Base-by-base conservation (phyloP, 1,284 basidiomycete genomes). In the Microbotryomycetes sp. region DNA sequence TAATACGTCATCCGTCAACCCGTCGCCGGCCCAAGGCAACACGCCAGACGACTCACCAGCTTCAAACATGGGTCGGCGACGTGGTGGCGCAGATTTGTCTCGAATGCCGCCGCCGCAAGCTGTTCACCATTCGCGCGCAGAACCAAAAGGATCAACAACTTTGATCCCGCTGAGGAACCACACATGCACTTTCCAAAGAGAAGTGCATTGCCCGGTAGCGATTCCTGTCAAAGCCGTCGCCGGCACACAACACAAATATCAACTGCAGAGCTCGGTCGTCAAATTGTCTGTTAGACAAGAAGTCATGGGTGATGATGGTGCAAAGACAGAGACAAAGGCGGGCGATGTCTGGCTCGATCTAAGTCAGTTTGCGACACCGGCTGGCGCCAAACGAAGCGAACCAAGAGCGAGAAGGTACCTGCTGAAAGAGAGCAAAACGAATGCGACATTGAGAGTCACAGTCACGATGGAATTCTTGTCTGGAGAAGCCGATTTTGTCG, bases 381-480 rank as follows among this genome's bases (percentile, higher is more conserved):
- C 5, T 24, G 41, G 35, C 9, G n/a, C n/a, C n/a, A 29, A 4
- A 29, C 28, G 45, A 55, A 49, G 35, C 55, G 57, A 24, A 35
- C 29, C 4, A 56, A 59, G 59, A 59, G 46, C 64, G 4, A 54
- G 67, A 45, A 9, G 71, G 45, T 71, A 69, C 57, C 54, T 72
- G n/a, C 54, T 72, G 18, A 57, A 55, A 45, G 65, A 66, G 13
- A 66, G 71, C 54, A 68, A 68, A 56, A 71, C 68, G 28, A 72
- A 72, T 27, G 66, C 71, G 15, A 64, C 68, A 16, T 45, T 72
- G 11, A 47, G 67, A 16, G 59, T 72, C 9, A 66, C 65, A 29
- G 66, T 72, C 52, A 67, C 62, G 60, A 65, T 72, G 66, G 62
- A 71, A 28, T 67, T 61, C 57, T 41, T 72, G 4, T 64, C 62